Evolutionary conservation across 2,329 filamentous ascomycete species (phyloP).

Genomic region (Lasiodiplodia sp.): DNA sequence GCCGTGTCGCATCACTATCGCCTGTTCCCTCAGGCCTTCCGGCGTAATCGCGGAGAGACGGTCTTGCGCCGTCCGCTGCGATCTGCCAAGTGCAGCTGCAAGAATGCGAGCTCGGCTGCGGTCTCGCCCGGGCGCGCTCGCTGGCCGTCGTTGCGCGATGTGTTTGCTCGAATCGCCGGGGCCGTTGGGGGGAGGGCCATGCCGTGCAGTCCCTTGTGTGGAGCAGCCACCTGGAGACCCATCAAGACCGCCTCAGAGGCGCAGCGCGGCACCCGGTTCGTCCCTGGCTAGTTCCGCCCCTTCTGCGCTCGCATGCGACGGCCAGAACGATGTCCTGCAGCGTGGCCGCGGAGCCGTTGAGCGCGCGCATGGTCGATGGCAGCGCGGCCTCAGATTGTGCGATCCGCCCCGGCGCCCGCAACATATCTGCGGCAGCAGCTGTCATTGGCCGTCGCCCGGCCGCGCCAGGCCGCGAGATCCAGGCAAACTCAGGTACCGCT

Average conservation of each 20-base stretch:
- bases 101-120: constrained; percentile 28
- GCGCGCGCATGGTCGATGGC: constrained; percentile 24
- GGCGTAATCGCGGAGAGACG: constrained; percentile 30
- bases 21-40: constrained; percentile 26
- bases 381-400: constrained; percentile 28
- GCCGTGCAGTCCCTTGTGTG: constrained; percentile 27
- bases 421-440: constrained; percentile 27
- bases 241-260: constrained; percentile 25
- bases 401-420: constrained; percentile 28
- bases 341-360: constrained; percentile 2
- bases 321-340: constrained; percentile 11
- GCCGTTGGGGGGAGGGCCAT: constrained; percentile 20
- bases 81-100: constrained; percentile 31
- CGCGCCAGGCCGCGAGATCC: constrained; percentile 18
- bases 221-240: constrained; percentile 28
- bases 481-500: constrained; percentile 21
- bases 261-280: constrained; percentile 17
- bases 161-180: constrained; percentile 23
- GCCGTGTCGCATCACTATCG: constrained; percentile 29
- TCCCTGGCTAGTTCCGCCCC: constrained; percentile 6
- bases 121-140: constrained; percentile 20
- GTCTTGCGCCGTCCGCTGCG: constrained; percentile 27
- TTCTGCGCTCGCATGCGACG: constrained; percentile 19
- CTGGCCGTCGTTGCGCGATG: constrained; percentile 16
- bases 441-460: constrained; percentile 28